These are phyloP conservation scores for Penicillium cataractarum DNA, from an alignment of 495 filamentous ascomycete species.

Conservation along the genomic window DNA sequence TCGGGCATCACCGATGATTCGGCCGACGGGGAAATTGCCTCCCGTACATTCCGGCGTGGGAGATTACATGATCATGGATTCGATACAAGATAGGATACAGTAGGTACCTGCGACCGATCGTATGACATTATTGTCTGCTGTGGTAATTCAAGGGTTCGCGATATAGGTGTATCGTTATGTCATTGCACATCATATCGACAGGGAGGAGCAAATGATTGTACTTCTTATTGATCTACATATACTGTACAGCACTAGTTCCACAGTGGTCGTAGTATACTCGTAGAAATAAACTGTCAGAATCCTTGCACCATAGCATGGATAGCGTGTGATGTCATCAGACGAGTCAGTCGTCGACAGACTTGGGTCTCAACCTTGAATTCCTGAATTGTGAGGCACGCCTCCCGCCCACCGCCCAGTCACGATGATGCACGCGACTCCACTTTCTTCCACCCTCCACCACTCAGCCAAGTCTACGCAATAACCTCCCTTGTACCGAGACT, in stretches of 20 bases:
- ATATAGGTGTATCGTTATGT: neutral
- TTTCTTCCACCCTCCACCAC: neutral
- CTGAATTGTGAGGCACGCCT: neutral
- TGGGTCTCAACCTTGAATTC: neutral
- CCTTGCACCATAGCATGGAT: neutral
- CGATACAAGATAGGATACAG: too few species aligned
- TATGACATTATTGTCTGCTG: neutral
- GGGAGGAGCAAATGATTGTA: too few species aligned
- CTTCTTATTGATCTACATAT: too few species aligned
- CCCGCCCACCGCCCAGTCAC: conserved; percentile 6
- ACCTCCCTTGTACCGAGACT: too few species aligned
- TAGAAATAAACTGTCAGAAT: too few species aligned
- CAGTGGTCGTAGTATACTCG: too few species aligned
- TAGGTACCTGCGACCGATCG: too few species aligned
- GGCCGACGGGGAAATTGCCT: neutral
- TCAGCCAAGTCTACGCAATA: neutral
- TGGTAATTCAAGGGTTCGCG: neutral
- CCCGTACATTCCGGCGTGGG: neutral
- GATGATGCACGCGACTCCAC: conserved; percentile 14
- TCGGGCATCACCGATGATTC: neutral
- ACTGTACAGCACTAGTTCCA: too few species aligned
- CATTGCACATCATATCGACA: neutral
- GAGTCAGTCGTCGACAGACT: too few species aligned
- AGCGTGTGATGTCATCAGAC: conserved; percentile 15
- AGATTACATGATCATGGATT: neutral